A percentile compares a stretch with the other conserved stretches of the same genome.
Conservation (phyloP, 305 asterid species). For the Fraxinus albicans region DNA sequence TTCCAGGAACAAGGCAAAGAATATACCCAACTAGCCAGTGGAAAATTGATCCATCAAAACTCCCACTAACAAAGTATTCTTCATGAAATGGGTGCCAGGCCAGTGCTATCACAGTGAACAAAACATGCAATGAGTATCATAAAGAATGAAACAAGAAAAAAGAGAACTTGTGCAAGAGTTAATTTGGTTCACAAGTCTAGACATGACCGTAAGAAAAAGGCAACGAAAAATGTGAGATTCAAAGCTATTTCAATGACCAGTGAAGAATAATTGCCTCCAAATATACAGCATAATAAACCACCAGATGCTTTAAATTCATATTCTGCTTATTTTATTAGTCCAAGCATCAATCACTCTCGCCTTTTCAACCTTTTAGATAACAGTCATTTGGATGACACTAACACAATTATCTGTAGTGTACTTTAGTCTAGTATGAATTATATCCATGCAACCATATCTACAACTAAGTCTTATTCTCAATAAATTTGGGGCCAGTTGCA, state of each 20-base stretch:
- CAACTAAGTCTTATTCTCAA: neutral
- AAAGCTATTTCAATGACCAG: constrained; percentile 4
- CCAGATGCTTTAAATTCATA: constrained; percentile 1
- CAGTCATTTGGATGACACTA: neutral
- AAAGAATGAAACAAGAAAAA: constrained; percentile 16
- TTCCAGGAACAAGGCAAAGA: constrained; percentile 19
- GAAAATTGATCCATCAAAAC: constrained; percentile 93
- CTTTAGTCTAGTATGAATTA: constrained; percentile 12
- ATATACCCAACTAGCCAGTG: constrained; percentile 98
- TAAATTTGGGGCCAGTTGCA: neutral
- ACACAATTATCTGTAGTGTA: neutral
- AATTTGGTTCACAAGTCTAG: constrained; percentile 5
- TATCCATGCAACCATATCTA: neutral
- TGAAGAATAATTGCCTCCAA: neutral
- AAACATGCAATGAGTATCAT: constrained; percentile 25
- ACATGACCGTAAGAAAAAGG: neutral
- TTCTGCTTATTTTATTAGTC: constrained; percentile 4
- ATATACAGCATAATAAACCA: neutral
- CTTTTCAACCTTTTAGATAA: neutral
- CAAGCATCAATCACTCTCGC: constrained; percentile 2
- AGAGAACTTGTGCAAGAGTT: neutral
- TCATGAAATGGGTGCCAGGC: constrained; percentile 99
- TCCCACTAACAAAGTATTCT: constrained; percentile 97
- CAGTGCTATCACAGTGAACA: constrained; percentile 56
- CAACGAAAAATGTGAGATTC: neutral